These are phyloP conservation scores for Moringa oleifera DNA, from an alignment of 345 rosid species.

Conservation along the genomic window DNA sequence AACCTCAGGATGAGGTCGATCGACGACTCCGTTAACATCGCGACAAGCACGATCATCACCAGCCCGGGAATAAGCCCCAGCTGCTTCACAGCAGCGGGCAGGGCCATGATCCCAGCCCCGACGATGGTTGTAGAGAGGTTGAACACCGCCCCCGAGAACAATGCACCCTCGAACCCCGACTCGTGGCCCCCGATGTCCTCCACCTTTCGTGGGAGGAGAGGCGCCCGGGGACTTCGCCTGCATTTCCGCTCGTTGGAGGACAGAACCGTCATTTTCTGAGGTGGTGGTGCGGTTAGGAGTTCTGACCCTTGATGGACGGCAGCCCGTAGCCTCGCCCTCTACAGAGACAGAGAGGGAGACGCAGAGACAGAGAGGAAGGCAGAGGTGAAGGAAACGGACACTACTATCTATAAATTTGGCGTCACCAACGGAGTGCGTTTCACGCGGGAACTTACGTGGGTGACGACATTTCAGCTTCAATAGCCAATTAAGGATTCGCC, in stretches of 20 bases:
- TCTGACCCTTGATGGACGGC: not conserved
- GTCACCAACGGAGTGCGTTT: too few relatives aligned
- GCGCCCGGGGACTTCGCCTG: conserved; percentile 36
- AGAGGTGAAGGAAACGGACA: conserved; percentile 17
- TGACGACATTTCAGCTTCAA: too few relatives aligned
- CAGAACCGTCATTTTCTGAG: conserved; percentile 23
- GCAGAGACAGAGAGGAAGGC: not conserved
- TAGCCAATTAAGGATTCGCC: too few relatives aligned
- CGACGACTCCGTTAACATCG: conserved; percentile 44
- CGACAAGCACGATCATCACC: conserved; percentile 33
- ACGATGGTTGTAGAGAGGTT: conserved; percentile 65
- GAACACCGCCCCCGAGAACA: conserved; percentile 55
- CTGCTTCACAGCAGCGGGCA: conserved; percentile 53
- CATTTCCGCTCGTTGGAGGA: conserved; percentile 34
- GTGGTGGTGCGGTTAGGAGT: not conserved
- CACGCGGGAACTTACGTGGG: too few relatives aligned
- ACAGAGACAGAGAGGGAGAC: not conserved
- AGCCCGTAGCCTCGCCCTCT: too few relatives aligned
- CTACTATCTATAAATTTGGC: too few relatives aligned
- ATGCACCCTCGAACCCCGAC: conserved; percentile 39
- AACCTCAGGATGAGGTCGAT: conserved; percentile 44
- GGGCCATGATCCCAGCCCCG: conserved; percentile 71
- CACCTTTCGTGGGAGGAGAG: conserved; percentile 37
- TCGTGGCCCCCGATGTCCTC: conserved; percentile 18
- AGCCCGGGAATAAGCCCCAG: conserved; percentile 52